phyloP scores from a whole-genome alignment of 2,329 filamentous ascomycete genomes.

The Phyllosticta citrichinensis region DNA sequence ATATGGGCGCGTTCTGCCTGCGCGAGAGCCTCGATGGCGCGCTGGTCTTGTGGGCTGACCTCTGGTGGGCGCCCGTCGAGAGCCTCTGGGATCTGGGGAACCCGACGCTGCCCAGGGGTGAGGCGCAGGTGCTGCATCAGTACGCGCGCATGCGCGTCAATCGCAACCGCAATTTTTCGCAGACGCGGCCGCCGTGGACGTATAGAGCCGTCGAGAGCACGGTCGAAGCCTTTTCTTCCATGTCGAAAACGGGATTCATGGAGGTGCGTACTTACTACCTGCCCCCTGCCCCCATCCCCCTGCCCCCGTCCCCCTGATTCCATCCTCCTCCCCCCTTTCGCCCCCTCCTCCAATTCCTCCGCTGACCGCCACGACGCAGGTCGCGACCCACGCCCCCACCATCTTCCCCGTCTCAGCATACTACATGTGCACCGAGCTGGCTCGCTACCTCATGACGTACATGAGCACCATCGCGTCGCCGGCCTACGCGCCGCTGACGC shows the following conservation, averaged over 20 bases:
- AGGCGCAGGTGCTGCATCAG: slow-evolving; percentile 5
- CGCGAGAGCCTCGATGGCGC: background rate
- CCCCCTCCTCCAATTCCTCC: background rate
- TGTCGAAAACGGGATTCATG: slow-evolving; percentile 3
- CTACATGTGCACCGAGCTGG: slow-evolving; percentile 2
- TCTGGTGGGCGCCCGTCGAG: slow-evolving; percentile 7
- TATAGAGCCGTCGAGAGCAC: background rate
- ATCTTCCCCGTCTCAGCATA: slow-evolving; percentile 1
- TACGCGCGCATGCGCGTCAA: background rate
- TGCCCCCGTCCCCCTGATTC: too few species aligned
- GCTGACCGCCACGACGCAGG: background rate
- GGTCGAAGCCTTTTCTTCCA: background rate
- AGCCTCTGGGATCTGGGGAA: background rate
- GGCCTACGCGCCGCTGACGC: background rate
- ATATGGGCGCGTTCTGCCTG: slow-evolving; percentile 4
- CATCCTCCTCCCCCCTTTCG: background rate
- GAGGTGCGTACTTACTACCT: background rate
- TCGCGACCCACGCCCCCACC: slow-evolving; percentile 3
- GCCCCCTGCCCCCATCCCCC: too few species aligned
- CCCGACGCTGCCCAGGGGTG: background rate
- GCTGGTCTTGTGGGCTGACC: slow-evolving; percentile 2
- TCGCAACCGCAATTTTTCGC: background rate
- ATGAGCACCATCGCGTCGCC: background rate
- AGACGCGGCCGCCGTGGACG: background rate
- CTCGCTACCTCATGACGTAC: background rate